These are phyloP conservation scores for Trichomonascaceae sp. DNA, from an alignment of 1,139 yeast genomes.

Conservation along the genomic window DNA sequence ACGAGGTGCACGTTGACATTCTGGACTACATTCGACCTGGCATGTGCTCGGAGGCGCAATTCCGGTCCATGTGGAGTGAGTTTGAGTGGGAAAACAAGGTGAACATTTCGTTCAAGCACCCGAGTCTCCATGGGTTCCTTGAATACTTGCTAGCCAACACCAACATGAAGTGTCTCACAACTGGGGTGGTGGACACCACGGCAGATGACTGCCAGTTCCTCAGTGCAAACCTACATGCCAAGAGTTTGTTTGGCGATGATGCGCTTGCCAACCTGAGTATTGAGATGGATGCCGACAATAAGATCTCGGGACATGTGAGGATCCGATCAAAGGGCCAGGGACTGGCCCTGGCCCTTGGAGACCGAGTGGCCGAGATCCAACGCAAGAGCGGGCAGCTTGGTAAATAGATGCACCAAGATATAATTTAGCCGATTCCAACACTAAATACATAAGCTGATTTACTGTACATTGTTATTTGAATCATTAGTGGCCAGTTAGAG, in stretches of 20 bases:
- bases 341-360: constrained; percentile 87
- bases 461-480: too few relatives aligned
- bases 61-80: constrained; percentile 98
- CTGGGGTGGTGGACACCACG: constrained; percentile 66
- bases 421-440: too few relatives aligned
- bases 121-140: constrained; percentile 65
- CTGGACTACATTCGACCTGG: constrained; percentile 98
- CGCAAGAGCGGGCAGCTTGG: constrained; percentile 13
- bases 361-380: constrained; percentile 54
- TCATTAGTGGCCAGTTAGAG: too few relatives aligned
- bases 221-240: constrained; percentile 87
- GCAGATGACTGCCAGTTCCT: constrained; percentile 80
- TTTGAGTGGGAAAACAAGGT: constrained; percentile 99
- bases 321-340: constrained; percentile 98
- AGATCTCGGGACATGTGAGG: constrained; percentile 88
- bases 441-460: too few relatives aligned
- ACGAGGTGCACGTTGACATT: constrained; percentile 90
- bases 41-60: constrained; percentile 70
- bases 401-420: too few relatives aligned
- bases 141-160: constrained; percentile 70
- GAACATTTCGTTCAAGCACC: constrained; percentile 61
- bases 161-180: constrained; percentile 88
- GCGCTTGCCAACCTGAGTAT: constrained; percentile 93
- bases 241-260: constrained; percentile 93
- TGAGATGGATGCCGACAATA: constrained; percentile 61